Percentiles rank a stretch among this genome's conserved stretches.
These are phyloP conservation scores for Rubus idaeus DNA, from an alignment of 306 rosid genomes.

Conservation along the genomic window DNA sequence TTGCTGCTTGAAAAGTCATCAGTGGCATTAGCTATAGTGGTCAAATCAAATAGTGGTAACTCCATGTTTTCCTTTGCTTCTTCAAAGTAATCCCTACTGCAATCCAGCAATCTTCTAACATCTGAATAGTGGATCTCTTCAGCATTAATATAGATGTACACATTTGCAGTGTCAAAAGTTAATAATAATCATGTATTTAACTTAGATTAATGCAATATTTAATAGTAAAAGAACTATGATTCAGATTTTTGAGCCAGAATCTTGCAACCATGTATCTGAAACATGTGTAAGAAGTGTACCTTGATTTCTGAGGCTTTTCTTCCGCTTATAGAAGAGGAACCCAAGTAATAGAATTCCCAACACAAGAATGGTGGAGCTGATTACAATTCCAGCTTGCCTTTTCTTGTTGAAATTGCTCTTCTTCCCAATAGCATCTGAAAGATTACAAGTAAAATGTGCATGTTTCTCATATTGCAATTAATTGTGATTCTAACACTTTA, in stretches of 20 bases:
- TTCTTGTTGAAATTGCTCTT: not conserved
- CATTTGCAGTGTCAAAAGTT: not conserved
- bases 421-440: not conserved
- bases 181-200: too few species aligned
- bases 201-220: not conserved
- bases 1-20: conserved; percentile 8
- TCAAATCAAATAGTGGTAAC: conserved; percentile 20
- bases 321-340: not conserved
- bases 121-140: conserved; percentile 1
- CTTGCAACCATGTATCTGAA: not conserved
- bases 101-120: not conserved
- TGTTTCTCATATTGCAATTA: not conserved
- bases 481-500: not conserved
- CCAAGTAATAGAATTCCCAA: not conserved
- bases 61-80: conserved; percentile 14
- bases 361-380: not conserved
- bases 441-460: not conserved
- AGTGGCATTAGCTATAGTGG: conserved; percentile 19
- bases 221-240: not conserved
- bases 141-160: not conserved
- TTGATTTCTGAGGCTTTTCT: not conserved
- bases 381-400: not conserved
- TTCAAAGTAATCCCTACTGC: not conserved
- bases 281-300: not conserved
- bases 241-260: not conserved